phyloP scores from a whole-genome alignment of 192 early-diverging fungal species.

The Backusella westeae region DNA sequence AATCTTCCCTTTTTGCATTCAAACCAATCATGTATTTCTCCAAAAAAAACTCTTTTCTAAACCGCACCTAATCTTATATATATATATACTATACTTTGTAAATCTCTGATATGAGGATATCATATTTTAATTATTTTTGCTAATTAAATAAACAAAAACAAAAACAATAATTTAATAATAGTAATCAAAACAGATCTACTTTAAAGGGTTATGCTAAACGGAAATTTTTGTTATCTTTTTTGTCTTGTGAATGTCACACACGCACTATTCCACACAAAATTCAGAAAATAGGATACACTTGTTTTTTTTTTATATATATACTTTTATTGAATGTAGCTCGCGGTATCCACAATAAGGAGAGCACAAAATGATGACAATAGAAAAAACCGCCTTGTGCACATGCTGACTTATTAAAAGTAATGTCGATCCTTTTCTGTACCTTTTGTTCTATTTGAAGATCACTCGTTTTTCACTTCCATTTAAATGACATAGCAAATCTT shows the following conservation, averaged over 20 bases:
- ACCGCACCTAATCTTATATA: neutral
- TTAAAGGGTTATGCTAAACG: neutral
- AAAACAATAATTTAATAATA: neutral
- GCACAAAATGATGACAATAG: too few relatives aligned
- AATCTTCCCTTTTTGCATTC: neutral
- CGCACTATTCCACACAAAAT: neutral
- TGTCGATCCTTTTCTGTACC: neutral
- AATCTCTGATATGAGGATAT: conserved; percentile 4
- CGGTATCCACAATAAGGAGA: neutral
- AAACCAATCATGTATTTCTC: neutral
- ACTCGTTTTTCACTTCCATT: neutral
- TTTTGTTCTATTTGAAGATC: neutral
- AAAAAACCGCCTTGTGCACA: neutral
- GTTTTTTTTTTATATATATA: neutral
- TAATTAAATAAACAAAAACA: neutral
- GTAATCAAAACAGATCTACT: neutral
- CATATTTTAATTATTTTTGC: neutral
- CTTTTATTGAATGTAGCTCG: neutral
- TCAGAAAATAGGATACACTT: neutral
- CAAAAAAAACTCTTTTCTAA: neutral
- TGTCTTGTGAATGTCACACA: neutral
- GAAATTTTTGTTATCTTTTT: neutral
- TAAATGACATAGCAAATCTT: neutral
- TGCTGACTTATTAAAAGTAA: neutral
- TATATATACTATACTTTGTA: neutral